Evolutionary conservation across 805 yeast genomes (phyloP).

Genomic region (Saturnispora dispora): DNA sequence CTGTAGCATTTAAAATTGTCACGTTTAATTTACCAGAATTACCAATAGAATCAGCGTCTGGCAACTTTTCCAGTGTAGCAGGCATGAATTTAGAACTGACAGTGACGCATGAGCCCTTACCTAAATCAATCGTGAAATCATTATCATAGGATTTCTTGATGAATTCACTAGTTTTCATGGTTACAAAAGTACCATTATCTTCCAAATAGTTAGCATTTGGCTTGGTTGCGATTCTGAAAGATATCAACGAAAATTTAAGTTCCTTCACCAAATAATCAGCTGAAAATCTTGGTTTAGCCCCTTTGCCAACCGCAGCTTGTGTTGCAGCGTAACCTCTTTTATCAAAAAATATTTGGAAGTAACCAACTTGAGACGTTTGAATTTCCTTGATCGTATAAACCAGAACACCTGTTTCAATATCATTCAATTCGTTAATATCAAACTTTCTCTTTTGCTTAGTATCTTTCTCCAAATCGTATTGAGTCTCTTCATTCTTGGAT

Average conservation of each 20-base stretch:
- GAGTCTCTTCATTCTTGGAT: slow-evolving; percentile 21
- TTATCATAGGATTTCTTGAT: slow-evolving; percentile 55
- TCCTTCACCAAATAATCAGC: slow-evolving; percentile 76
- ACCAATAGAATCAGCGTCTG: slow-evolving; percentile 63
- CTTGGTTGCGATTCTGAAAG: slow-evolving; percentile 53
- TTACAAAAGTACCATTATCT: slow-evolving; percentile 50
- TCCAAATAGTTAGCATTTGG: slow-evolving; percentile 45
- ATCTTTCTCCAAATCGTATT: slow-evolving; percentile 24
- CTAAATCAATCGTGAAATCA: slow-evolving; percentile 47
- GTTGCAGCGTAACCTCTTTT: slow-evolving; percentile 58
- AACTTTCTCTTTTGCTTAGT: slow-evolving; percentile 39
- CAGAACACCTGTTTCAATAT: slow-evolving; percentile 66
- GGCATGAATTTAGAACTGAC: slow-evolving; percentile 76
- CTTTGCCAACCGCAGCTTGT: slow-evolving; percentile 42
- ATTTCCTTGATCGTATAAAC: slow-evolving; percentile 59
- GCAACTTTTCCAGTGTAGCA: slow-evolving; percentile 46
- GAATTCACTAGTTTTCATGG: slow-evolving; percentile 57
- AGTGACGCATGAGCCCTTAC: slow-evolving; percentile 39
- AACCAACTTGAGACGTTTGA: slow-evolving; percentile 45
- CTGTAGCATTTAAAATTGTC: slow-evolving; percentile 52
- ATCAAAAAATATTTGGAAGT: slow-evolving; percentile 71
- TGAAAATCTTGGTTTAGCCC: slow-evolving; percentile 32
- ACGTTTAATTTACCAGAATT: slow-evolving; percentile 66
- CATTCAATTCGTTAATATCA: slow-evolving; percentile 46
- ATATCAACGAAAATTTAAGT: slow-evolving; percentile 52